Evolutionary conservation across 345 rosid species (phyloP).

Genomic region (Citrus australasica): DNA sequence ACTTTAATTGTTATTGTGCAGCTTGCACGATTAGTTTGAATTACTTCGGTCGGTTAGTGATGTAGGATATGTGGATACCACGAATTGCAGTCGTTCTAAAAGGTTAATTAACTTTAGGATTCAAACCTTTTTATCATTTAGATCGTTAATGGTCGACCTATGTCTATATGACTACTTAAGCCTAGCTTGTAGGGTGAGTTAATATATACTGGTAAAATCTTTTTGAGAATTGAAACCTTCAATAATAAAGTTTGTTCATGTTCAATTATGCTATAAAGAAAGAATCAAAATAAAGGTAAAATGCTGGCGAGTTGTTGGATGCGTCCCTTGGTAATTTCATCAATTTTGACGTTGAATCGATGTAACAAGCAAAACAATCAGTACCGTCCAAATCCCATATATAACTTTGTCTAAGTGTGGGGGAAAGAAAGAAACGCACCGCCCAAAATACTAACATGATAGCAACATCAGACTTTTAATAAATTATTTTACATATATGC

Average conservation of each 20-base stretch:
- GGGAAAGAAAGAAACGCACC: conserved; percentile 33
- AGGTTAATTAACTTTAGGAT: too few species aligned
- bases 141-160: too few species aligned
- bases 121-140: too few species aligned
- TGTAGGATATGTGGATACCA: background rate
- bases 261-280: too few species aligned
- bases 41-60: background rate
- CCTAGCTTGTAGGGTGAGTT: too few species aligned
- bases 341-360: conserved; percentile 18
- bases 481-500: conserved; percentile 20
- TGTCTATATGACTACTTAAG: too few species aligned
- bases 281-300: conserved; percentile 1
- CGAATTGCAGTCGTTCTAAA: background rate
- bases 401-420: conserved; percentile 5
- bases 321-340: conserved; percentile 12
- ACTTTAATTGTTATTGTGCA: background rate
- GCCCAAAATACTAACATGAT: conserved; percentile 29
- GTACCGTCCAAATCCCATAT: background rate
- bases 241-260: too few species aligned
- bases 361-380: conserved; percentile 24
- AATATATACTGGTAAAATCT: too few species aligned
- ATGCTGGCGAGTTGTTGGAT: conserved; percentile 13
- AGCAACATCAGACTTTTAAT: conserved; percentile 23
- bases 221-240: too few species aligned
- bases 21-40: background rate